A percentile compares a stretch with the other conserved stretches of the same genome.
Conservation (phyloP, 2,329 filamentous ascomycete genomes). For the Elsinoe perseae region DNA sequence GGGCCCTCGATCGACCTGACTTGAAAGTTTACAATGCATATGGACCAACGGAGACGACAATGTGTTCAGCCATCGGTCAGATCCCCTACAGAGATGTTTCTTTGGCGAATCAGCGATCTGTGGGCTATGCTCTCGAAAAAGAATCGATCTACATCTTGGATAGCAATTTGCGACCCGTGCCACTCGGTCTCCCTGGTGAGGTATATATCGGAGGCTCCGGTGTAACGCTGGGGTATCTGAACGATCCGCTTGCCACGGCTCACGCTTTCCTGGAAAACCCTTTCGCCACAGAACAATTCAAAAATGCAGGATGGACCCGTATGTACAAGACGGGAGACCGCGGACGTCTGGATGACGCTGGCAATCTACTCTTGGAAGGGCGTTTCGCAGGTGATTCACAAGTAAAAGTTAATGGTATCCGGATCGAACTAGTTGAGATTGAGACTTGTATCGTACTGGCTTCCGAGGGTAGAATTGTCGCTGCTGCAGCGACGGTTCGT, state of each 20-base stretch:
- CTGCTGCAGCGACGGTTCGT: not conserved
- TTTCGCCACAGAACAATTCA: slow-evolving; percentile 25
- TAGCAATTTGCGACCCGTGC: slow-evolving; percentile 31
- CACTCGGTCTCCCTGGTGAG: slow-evolving; percentile 38
- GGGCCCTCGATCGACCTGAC: not conserved
- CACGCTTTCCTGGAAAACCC: not conserved
- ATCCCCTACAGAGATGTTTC: not conserved
- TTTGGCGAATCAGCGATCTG: not conserved
- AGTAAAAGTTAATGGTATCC: slow-evolving; percentile 40
- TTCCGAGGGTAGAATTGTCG: not conserved
- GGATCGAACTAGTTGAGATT: slow-evolving; percentile 44
- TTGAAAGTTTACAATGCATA: not conserved
- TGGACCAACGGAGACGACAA: not conserved
- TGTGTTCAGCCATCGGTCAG: not conserved
- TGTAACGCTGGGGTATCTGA: slow-evolving; percentile 32
- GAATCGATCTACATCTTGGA: slow-evolving; percentile 37
- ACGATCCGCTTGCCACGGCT: slow-evolving; percentile 10
- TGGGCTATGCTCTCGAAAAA: slow-evolving; percentile 30
- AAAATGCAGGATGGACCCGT: not conserved
- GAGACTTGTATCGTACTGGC: slow-evolving; percentile 20
- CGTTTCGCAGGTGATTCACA: slow-evolving; percentile 38
- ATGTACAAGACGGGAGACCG: slow-evolving; percentile 33
- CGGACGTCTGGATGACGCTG: slow-evolving; percentile 31
- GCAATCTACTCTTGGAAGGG: slow-evolving; percentile 31
- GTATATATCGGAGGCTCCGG: slow-evolving; percentile 36